Conservation (phyloP, 148 eudicot genomes). For the Rheum nobile region DNA sequence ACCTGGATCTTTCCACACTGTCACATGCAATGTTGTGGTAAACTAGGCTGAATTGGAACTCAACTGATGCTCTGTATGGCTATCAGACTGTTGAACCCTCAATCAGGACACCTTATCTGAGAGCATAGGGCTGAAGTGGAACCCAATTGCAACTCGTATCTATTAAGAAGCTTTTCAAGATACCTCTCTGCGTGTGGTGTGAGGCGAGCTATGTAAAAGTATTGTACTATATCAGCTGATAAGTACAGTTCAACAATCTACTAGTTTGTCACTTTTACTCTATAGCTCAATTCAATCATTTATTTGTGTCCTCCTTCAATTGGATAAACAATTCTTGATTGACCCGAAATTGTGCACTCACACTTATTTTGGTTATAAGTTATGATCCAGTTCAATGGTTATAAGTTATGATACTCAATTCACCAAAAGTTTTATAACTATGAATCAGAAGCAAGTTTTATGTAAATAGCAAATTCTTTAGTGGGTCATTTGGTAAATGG, state of each 20-base stretch:
- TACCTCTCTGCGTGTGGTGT: background rate
- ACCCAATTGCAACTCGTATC: background rate
- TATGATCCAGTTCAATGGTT: too few relatives aligned
- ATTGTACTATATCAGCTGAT: background rate
- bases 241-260: background rate
- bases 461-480: background rate
- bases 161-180: background rate
- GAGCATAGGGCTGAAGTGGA: background rate
- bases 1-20: background rate
- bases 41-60: background rate
- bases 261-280: background rate
- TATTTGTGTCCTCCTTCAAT: background rate
- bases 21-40: background rate
- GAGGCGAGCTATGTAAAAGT: background rate
- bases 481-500: background rate
- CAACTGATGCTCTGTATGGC: background rate
- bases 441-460: background rate
- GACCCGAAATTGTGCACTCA: background rate
- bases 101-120: background rate
- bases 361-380: background rate
- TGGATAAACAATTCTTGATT: background rate
- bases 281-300: background rate
- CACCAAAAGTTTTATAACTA: background rate
- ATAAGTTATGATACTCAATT: background rate
- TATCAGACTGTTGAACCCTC: background rate